Percentiles rank a stretch among this genome's conserved stretches.
These are phyloP conservation scores for Cutaneotrichosporon cavernicola DNA, from an alignment of 1,284 basidiomycete genomes.

Conservation along the genomic window DNA sequence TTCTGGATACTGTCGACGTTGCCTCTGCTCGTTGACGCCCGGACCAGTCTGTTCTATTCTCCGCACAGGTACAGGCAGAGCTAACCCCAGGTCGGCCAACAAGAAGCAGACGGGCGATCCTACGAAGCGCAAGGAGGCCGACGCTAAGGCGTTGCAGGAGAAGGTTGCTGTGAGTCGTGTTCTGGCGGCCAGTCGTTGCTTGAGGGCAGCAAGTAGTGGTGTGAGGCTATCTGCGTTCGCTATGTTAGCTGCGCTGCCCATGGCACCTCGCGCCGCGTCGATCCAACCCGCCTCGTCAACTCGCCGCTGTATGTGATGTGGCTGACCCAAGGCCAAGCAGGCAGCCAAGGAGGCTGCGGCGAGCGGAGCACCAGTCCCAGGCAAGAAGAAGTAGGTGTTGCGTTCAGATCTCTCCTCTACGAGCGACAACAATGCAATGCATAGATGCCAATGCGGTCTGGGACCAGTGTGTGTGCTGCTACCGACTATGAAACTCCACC, in stretches of 20 bases:
- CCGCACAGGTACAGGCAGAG: too few relatives aligned
- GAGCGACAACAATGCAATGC: conserved; percentile 29
- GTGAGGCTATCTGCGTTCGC: neutral
- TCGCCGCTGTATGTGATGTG: too few relatives aligned
- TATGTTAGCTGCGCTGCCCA: too few relatives aligned
- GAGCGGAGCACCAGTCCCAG: neutral
- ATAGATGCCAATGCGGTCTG: conserved; percentile 19
- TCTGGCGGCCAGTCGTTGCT: neutral
- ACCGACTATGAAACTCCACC: neutral
- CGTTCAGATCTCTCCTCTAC: neutral
- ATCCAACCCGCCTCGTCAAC: too few relatives aligned
- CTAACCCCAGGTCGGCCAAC: conserved; percentile 15
- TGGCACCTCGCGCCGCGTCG: too few relatives aligned
- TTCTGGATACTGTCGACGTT: too few relatives aligned
- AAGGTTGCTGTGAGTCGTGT: conserved; percentile 22
- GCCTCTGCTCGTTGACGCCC: too few relatives aligned
- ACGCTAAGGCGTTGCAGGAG: conserved; percentile 30
- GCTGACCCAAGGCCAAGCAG: conserved; percentile 22
- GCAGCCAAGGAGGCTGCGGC: conserved; percentile 19
- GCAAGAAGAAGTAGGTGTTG: conserved; percentile 24
- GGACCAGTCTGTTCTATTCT: too few relatives aligned
- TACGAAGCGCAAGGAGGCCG: conserved; percentile 19
- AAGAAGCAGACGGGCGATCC: conserved; percentile 28
- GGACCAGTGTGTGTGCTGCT: neutral
- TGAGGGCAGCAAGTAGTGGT: neutral